Evolutionary conservation across 2,329 filamentous ascomycete species (phyloP).

Genomic region (Nemania sp.): DNA sequence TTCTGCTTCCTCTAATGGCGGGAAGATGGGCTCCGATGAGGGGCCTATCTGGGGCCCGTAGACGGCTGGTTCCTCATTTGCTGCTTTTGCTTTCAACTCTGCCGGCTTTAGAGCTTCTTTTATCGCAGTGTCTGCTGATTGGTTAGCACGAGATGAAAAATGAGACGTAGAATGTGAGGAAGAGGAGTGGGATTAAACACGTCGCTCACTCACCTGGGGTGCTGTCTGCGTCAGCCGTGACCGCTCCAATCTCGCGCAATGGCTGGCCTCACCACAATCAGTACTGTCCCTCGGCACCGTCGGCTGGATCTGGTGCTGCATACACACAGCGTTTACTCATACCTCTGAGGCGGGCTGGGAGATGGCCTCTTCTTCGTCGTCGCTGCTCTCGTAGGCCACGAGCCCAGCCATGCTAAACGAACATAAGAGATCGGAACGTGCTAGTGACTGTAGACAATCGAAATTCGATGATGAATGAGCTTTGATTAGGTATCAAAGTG

Average conservation of each 20-base stretch:
- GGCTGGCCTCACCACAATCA: constrained; percentile 42
- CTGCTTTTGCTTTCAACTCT: constrained; percentile 1
- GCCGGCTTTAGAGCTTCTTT: constrained; percentile 16
- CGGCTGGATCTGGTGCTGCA: constrained; percentile 18
- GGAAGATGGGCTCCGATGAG: constrained; percentile 35
- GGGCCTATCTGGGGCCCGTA: constrained; percentile 41
- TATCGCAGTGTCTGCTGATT: constrained; percentile 19
- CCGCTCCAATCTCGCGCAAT: constrained; percentile 34
- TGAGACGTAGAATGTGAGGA: not conserved
- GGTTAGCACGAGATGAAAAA: constrained; percentile 2
- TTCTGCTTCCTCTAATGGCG: constrained; percentile 38
- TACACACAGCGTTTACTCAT: constrained; percentile 31
- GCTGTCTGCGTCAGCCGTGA: constrained; percentile 20
- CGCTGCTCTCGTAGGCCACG: constrained; percentile 42
- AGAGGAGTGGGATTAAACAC: not conserved
- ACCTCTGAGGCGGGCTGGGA: constrained; percentile 36
- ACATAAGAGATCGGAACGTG: not conserved
- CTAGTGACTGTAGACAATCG: not conserved
- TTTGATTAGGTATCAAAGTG: not conserved
- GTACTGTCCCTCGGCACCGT: constrained; percentile 36
- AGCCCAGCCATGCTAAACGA: constrained; percentile 34
- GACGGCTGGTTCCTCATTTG: constrained; percentile 28
- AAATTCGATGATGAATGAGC: not conserved
- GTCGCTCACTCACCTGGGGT: constrained; percentile 36
- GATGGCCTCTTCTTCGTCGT: constrained; percentile 40